These are phyloP conservation scores for Raphanus hybrid DNA, from an alignment of 441 rosid species.

Conservation along the genomic window DNA sequence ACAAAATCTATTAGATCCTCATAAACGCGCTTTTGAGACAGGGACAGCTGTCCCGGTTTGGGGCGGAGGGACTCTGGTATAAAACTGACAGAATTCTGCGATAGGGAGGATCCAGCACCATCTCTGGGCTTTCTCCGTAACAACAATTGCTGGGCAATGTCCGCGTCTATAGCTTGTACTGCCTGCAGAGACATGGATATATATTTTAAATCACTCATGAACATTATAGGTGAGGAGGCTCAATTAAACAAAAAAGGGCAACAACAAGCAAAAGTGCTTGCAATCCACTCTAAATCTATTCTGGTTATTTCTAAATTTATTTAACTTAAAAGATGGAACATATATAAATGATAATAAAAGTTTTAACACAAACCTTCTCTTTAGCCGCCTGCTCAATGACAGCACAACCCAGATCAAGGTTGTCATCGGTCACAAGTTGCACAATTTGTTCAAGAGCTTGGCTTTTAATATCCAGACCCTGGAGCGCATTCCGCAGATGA, in stretches of 20 bases:
- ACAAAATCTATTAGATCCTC: constrained; percentile 51
- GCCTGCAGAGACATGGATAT: constrained; percentile 55
- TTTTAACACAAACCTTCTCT: constrained; percentile 67
- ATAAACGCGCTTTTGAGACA: constrained; percentile 95
- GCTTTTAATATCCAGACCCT: constrained; percentile 63
- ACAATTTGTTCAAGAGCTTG: constrained; percentile 91
- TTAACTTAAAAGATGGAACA: not conserved
- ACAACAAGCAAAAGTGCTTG: not conserved
- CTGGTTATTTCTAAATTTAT: not conserved
- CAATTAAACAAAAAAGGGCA: not conserved
- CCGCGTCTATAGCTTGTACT: constrained; percentile 88
- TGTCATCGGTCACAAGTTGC: constrained; percentile 96
- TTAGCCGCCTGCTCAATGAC: constrained; percentile 98
- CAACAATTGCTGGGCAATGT: constrained; percentile 79
- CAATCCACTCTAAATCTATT: not conserved
- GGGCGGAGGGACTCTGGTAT: constrained; percentile 96
- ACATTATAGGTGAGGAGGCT: not conserved
- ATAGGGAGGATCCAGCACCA: constrained; percentile 66
- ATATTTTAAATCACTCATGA: constrained; percentile 1
- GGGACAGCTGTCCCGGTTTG: constrained; percentile 89
- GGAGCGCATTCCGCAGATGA: constrained; percentile 83
- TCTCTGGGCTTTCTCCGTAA: constrained; percentile 92
- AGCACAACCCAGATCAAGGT: constrained; percentile 99
- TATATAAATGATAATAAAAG: no score
- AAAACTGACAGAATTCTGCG: constrained; percentile 78